Evolutionary conservation across 345 rosid genomes (phyloP).

Genomic region (Pseudoturritis turrita): DNA sequence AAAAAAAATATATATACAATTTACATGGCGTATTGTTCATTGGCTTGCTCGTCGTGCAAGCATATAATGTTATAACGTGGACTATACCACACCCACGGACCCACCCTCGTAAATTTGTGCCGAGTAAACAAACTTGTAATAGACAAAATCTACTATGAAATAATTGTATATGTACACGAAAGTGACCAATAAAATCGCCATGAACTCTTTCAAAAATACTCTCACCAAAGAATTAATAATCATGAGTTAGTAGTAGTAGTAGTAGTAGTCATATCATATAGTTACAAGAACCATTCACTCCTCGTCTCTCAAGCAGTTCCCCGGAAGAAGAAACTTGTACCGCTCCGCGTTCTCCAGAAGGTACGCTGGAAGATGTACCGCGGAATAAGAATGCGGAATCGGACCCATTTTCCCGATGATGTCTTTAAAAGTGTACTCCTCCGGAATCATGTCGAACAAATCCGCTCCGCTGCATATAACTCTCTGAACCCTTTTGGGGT

Average conservation of each 20-base stretch:
- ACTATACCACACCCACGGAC: constrained; percentile 19
- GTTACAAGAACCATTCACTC: constrained; percentile 24
- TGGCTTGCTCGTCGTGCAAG: constrained; percentile 8
- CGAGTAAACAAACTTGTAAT: not conserved
- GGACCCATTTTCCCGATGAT: constrained; percentile 78
- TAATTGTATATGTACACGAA: constrained; percentile 23
- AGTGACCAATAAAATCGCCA: constrained; percentile 16
- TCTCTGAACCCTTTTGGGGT: constrained; percentile 61
- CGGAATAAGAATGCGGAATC: constrained; percentile 67
- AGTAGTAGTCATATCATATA: not conserved
- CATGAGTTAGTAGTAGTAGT: constrained; percentile 16
- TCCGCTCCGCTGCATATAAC: constrained; percentile 66
- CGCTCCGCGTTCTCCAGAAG: constrained; percentile 54
- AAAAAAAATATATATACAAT: no score
- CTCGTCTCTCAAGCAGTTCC: constrained; percentile 53
- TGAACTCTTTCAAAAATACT: constrained; percentile 16
- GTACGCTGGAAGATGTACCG: constrained; percentile 59
- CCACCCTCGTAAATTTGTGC: not conserved
- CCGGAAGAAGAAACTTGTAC: constrained; percentile 63
- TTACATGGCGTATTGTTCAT: not conserved
- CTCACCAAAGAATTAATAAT: constrained; percentile 24
- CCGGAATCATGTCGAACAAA: constrained; percentile 72
- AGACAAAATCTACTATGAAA: not conserved
- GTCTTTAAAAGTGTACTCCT: constrained; percentile 69
- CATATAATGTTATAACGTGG: constrained; percentile 7